Percentiles rank a stretch among this genome's conserved stretches.
Evolutionary conservation across 805 yeast genomes (phyloP).

Genomic region (Starmerella potacharoeniae): DNA sequence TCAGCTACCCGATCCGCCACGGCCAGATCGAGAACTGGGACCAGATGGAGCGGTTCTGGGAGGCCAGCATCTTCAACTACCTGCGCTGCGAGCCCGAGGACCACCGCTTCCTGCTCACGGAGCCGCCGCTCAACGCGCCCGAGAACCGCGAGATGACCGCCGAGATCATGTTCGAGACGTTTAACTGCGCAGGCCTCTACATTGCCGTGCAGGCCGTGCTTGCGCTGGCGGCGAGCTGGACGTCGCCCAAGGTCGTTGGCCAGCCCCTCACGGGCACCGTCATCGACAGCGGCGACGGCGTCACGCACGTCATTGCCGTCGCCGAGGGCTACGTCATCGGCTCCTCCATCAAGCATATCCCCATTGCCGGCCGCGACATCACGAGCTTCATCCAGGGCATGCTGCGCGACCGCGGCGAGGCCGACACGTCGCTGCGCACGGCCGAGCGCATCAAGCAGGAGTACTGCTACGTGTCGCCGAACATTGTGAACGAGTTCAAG

Average conservation of each 20-base stretch:
- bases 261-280: conserved; percentile 97
- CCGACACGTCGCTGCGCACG: conserved; percentile 83
- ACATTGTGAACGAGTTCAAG: conserved; percentile 90
- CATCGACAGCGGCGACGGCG: conserved; percentile 98
- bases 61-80: conserved; percentile 89
- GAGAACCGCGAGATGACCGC: conserved; percentile 98
- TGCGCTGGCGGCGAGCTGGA: conserved; percentile 98
- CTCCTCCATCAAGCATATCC: conserved; percentile 91
- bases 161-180: conserved; percentile 96
- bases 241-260: conserved; percentile 87
- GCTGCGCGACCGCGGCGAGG: conserved; percentile 93
- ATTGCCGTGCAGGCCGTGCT: conserved; percentile 98
- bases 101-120: conserved; percentile 88
- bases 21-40: conserved; percentile 99
- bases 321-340: conserved; percentile 99
- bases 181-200: conserved; percentile 96
- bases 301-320: conserved; percentile 96
- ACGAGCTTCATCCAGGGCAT: conserved; percentile 86
- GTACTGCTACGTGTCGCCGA: conserved; percentile 94
- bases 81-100: conserved; percentile 98
- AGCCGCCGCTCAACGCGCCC: conserved; percentile 99
- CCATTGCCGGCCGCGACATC: conserved; percentile 97
- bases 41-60: conserved; percentile 99
- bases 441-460: conserved; percentile 96
- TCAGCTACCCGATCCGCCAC: conserved; percentile 87